Base-by-base conservation (phyloP, 306 rosid genomes). In the Prunus davidiana region DNA sequence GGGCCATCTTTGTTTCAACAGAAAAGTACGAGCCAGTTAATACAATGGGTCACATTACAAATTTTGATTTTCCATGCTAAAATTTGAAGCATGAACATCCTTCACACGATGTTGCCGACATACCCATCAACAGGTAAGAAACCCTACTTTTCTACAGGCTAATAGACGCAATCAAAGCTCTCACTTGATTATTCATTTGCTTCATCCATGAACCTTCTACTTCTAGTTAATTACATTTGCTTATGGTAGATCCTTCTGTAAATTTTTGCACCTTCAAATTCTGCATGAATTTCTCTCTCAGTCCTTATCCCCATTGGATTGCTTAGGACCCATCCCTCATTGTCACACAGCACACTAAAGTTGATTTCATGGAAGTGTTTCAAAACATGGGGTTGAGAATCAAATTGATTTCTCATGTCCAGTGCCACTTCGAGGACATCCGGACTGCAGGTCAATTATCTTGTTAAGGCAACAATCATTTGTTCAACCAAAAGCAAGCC, bases 201-300 rank as follows among this genome's bases (percentile, higher is more conserved):
- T 57, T 57, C 28, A 57, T 57, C 28, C 30, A 22, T 13, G 30
- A 57, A 57, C 28, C 2, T 27, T 27, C 28, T 27, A 45, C 28
- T n/a, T 11, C 30, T 15, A 52, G 69, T 38, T 69, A 10, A 56
- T 86, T 81, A 87, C 4, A 13, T 9, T 12, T 55, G 75, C 75
- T 82, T 94, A 68, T 81, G 87, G 87, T 94, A 94, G 84, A 94
- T 55, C 73, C 95, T 89, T 82, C 96, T 76, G 72, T 84, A 94
- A 6, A 94, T 85, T 82, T 82, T 90, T 2, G 88, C 80, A 41
- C 96, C 95, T 88, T 90, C 97, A 7, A 77, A 62, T 80, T 94
- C 96, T 19, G 98, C 97, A 79, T 91, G 98, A 65, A 94, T 77
- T 87, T 94, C 98, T 89, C 97, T 87, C 76, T 90, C 96, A 0